Base-by-base conservation (phyloP, 208 protist genomes). In the Trichomonas vaginalis region DNA sequence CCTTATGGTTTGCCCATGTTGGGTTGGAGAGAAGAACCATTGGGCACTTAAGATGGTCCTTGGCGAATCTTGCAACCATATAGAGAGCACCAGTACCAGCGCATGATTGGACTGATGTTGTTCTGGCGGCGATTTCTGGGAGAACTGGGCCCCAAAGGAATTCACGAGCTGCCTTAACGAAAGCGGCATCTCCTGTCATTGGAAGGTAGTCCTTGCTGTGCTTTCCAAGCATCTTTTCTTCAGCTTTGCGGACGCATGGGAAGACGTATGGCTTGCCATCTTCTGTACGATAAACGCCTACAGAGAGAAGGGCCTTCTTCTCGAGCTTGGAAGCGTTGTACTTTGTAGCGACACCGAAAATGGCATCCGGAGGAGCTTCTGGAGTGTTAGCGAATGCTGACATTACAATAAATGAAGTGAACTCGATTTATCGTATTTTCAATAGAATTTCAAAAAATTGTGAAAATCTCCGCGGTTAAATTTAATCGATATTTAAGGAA, bases 121-220 rank as follows among this genome's bases (percentile, higher is more conserved):
- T 86, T 46, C 98, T 88, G 21, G 95, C 95, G 42, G 97, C 97
- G 12, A 97, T 96, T 4, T 97, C 79, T 42, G 97, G 96, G 12
- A 96, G 47, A 49, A 97, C 96, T 35, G 97, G 97, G 70, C 98
- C 98, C 95, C 99, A 99, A 32, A 99, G 86, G 0, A 99, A 62
- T 92, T 97, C 97, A 42, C 98, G 95, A 14, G 98, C 96, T 21
- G 88, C 97, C 61, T 98, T 96, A 95, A 97, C 96, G 96, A 99
- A 99, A 9, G 96, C 97, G 8, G 96, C 80, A 83, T 96, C 15
- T 9, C 97, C 97, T 45, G 88, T 96, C 96, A 99, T 99, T 79
- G 98, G 98, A 1, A 99, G 96, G 97, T 99, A 99, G 97, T 99
- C 99, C 96, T 99, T 98, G 97, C 98, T 96, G n/a, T 96, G 88